Evolutionary conservation across 768 basidiomycete species (phyloP).

Genomic region (Serendipita sp.): DNA sequence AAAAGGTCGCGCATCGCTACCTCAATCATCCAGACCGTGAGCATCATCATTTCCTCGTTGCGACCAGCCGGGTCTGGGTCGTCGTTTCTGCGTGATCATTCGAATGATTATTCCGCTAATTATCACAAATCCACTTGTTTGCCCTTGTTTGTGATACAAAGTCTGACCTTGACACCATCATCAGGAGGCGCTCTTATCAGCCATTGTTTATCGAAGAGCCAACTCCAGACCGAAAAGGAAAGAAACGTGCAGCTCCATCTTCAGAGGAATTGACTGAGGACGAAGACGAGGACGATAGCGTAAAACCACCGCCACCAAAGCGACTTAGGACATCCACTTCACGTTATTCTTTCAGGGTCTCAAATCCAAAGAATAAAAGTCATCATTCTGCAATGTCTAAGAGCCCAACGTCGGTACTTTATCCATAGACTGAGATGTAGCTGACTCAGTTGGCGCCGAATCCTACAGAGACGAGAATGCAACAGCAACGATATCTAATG

Average conservation of each 20-base stretch:
- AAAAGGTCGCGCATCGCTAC: neutral
- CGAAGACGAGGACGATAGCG: conserved; percentile 2
- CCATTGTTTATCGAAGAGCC: neutral
- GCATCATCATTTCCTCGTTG: neutral
- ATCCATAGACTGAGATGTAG: neutral
- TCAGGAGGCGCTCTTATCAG: neutral
- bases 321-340: conserved; percentile 6
- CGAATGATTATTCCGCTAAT: neutral
- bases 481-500: neutral
- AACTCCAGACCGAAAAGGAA: conserved; percentile 30
- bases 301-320: conserved; percentile 4
- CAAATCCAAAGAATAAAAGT: conserved; percentile 15
- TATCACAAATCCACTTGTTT: neutral
- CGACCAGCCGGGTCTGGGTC: neutral
- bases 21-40: neutral
- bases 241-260: conserved; percentile 64
- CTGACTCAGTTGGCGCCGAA: neutral
- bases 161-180: neutral
- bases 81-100: neutral
- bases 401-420: conserved; percentile 22
- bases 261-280: conserved; percentile 44
- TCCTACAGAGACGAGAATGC: neutral
- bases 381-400: conserved; percentile 37
- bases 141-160: no score
- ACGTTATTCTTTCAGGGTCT: neutral